Evolutionary conservation across 495 filamentous ascomycete genomes (phyloP).

Genomic region (Aspergillus egyptiacus): DNA sequence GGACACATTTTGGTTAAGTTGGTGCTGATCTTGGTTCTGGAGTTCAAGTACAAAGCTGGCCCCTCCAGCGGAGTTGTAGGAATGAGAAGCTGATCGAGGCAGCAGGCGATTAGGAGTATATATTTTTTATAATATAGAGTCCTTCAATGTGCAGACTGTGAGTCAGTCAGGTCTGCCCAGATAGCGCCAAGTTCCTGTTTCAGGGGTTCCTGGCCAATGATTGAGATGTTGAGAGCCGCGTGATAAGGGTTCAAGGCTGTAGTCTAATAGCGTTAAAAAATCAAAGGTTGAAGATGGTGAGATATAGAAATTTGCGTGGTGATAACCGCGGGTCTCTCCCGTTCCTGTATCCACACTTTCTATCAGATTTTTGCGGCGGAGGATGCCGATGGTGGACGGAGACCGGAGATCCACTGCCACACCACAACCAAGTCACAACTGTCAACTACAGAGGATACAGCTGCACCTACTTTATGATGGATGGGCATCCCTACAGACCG

Average conservation of each 20-base stretch:
- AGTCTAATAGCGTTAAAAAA: neutral
- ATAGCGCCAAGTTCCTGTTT: no score
- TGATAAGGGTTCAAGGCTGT: neutral
- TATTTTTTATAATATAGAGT: no score
- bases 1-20: conserved; percentile 28
- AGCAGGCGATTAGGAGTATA: no score
- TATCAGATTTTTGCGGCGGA: conserved; percentile 4
- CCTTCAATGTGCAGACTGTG: neutral
- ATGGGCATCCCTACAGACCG: no score
- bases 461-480: no score
- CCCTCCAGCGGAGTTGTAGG: neutral
- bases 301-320: neutral
- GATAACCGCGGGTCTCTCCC: neutral
- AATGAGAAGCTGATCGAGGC: neutral
- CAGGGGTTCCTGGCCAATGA: neutral
- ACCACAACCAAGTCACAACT: no score
- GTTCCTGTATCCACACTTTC: neutral
- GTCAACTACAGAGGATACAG: no score
- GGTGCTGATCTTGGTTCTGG: neutral
- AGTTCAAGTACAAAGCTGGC: no score
- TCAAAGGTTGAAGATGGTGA: neutral
- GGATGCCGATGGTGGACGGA: conserved; percentile 3
- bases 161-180: no score
- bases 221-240: neutral
- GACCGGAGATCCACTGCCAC: neutral